Evolutionary conservation across 176 grass and related monocot species (phyloP).

Genomic region (Phyllostachys edulis): DNA sequence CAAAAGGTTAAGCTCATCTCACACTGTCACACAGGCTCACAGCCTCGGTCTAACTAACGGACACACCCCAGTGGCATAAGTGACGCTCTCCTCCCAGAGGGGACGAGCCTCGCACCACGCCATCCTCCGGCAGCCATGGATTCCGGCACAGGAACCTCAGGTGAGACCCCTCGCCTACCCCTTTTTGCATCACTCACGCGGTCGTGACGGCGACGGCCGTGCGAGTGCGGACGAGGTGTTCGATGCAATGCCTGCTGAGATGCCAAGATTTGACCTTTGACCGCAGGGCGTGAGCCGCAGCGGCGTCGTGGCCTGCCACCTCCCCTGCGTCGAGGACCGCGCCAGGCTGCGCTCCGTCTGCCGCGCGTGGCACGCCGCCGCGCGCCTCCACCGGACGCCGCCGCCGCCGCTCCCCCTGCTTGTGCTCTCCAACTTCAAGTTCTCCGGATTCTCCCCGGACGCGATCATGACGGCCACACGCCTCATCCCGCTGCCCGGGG

Average conservation of each 20-base stretch:
- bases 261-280: background rate
- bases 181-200: background rate
- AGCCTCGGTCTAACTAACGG: too few species aligned
- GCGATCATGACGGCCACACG: background rate
- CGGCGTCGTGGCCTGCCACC: background rate
- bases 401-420: slow-evolving; percentile 43
- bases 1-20: too few species aligned
- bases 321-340: slow-evolving; percentile 36
- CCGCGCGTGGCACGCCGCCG: slow-evolving; percentile 22
- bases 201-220: too few species aligned
- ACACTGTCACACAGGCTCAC: too few species aligned
- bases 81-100: background rate
- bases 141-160: background rate
- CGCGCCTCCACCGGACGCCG: slow-evolving; percentile 12
- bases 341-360: slow-evolving; percentile 42
- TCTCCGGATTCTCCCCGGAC: slow-evolving; percentile 21
- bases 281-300: background rate
- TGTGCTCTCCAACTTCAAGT: slow-evolving; percentile 11
- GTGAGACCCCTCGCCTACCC: background rate
- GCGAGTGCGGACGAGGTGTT: background rate
- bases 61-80: background rate
- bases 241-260: slow-evolving; percentile 34
- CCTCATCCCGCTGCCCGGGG: slow-evolving; percentile 13
- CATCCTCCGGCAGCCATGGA: background rate
- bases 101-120: background rate